Percentiles rank a stretch among this genome's conserved stretches.
Evolutionary conservation across 2,329 filamentous ascomycete species (phyloP).

Genomic region (Leptodontidium sp.): DNA sequence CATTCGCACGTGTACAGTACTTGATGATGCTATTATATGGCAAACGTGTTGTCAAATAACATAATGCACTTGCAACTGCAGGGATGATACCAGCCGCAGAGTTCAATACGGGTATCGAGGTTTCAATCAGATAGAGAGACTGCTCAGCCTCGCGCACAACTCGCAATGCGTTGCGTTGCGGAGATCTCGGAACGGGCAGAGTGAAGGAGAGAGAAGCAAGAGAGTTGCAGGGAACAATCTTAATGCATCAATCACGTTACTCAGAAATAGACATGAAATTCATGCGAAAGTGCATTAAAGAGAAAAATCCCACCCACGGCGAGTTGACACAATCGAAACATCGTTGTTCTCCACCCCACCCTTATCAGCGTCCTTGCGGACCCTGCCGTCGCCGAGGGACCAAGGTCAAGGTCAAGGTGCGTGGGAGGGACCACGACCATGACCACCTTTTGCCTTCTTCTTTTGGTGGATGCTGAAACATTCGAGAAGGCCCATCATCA

Average conservation of each 20-base stretch:
- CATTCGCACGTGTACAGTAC: not conserved
- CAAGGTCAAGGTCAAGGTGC: constrained; percentile 7
- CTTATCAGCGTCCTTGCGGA: constrained; percentile 33
- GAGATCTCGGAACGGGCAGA: constrained; percentile 12
- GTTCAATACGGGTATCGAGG: constrained; percentile 5
- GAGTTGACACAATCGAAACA: constrained; percentile 29
- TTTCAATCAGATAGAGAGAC: constrained; percentile 24
- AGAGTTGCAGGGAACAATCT: constrained; percentile 28
- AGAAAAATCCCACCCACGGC: constrained; percentile 5
- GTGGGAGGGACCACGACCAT: not conserved
- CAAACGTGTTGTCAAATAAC: not conserved
- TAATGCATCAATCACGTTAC: constrained; percentile 34
- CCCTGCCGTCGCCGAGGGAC: constrained; percentile 30
- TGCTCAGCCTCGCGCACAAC: constrained; percentile 19
- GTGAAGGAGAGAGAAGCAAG: constrained; percentile 11
- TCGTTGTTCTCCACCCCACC: constrained; percentile 26
- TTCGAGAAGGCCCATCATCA: constrained; percentile 45
- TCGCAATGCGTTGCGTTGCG: constrained; percentile 12
- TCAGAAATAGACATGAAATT: constrained; percentile 29
- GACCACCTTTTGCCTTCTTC: constrained; percentile 34
- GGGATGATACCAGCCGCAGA: not conserved
- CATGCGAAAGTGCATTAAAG: constrained; percentile 29
- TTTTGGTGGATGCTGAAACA: constrained; percentile 40
- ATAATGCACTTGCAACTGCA: constrained; percentile 10
- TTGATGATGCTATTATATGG: not conserved